phyloP scores from a whole-genome alignment of 2,329 filamentous ascomycete species.

The Hortaea werneckii region DNA sequence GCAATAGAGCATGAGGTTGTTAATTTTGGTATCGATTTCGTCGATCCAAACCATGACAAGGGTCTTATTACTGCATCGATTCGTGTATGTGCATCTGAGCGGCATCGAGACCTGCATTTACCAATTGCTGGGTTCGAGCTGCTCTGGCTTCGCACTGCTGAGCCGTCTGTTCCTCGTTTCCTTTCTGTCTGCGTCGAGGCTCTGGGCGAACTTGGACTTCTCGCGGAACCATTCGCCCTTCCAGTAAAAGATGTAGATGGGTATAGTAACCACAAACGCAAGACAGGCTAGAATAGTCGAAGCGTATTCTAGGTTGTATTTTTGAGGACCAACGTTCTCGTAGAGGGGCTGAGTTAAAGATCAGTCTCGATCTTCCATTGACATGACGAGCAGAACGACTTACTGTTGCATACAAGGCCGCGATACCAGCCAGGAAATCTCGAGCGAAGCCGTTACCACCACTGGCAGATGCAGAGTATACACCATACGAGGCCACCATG shows the following conservation, averaged over 20 bases:
- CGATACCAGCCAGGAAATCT: constrained; percentile 62
- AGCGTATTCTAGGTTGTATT: constrained; percentile 16
- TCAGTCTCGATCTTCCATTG: not conserved
- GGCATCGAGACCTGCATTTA: not conserved
- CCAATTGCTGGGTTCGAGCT: not conserved
- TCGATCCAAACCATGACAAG: no score
- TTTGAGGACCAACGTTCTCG: constrained; percentile 12
- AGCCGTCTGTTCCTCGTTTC: not conserved
- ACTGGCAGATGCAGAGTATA: constrained; percentile 63
- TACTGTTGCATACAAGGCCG: constrained; percentile 53
- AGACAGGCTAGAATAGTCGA: constrained; percentile 44
- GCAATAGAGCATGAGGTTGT: no score
- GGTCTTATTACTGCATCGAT: no score
- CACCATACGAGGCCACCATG: constrained; percentile 63
- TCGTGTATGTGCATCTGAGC: not conserved
- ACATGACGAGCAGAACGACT: not conserved
- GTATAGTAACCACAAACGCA: constrained; percentile 41
- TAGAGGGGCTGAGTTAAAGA: constrained; percentile 34
- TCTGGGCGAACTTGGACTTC: constrained; percentile 39
- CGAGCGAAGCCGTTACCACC: constrained; percentile 66
- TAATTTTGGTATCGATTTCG: no score
- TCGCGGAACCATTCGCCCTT: constrained; percentile 31
- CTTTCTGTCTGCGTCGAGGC: constrained; percentile 24
- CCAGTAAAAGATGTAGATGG: constrained; percentile 47
- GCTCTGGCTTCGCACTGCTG: not conserved